Percentiles rank a stretch among this genome's conserved stretches.
These are phyloP conservation scores for Termitomyces sp. DNA, from an alignment of 1,284 basidiomycete genomes.

Conservation along the genomic window DNA sequence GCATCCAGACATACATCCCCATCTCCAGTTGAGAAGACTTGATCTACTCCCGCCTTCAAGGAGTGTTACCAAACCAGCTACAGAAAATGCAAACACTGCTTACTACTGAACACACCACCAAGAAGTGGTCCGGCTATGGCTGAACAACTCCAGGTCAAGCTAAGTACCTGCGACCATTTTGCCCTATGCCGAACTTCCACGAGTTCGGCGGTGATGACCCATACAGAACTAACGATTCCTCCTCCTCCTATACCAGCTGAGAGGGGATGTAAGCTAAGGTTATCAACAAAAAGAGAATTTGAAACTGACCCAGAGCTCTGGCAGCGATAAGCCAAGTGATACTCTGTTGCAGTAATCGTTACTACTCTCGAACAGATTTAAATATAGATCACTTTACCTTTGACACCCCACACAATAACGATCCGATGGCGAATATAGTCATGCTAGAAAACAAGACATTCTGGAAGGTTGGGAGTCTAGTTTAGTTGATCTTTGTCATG, in stretches of 20 bases:
- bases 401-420: constrained; percentile 65
- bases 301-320: constrained; percentile 35
- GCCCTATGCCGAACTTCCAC: constrained; percentile 63
- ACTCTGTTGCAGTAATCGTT: constrained; percentile 33
- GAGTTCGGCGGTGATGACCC: constrained; percentile 78
- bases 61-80: neutral
- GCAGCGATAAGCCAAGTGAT: constrained; percentile 46
- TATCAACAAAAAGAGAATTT: neutral
- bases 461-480: constrained; percentile 28
- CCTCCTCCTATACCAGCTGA: constrained; percentile 70
- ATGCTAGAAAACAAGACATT: constrained; percentile 65
- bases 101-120: constrained; percentile 74
- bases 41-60: constrained; percentile 19
- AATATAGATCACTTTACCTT: constrained; percentile 36
- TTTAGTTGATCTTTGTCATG: neutral
- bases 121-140: constrained; percentile 74
- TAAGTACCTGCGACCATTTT: constrained; percentile 78
- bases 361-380: constrained; percentile 10
- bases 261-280: constrained; percentile 2
- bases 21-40: constrained; percentile 58
- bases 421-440: constrained; percentile 63
- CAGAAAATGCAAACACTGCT: constrained; percentile 22
- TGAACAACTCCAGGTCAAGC: constrained; percentile 78
- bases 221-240: constrained; percentile 76
- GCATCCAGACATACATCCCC: constrained; percentile 59